These are phyloP conservation scores for Casuarina glauca DNA, from an alignment of 306 rosid species.

Conservation along the genomic window DNA sequence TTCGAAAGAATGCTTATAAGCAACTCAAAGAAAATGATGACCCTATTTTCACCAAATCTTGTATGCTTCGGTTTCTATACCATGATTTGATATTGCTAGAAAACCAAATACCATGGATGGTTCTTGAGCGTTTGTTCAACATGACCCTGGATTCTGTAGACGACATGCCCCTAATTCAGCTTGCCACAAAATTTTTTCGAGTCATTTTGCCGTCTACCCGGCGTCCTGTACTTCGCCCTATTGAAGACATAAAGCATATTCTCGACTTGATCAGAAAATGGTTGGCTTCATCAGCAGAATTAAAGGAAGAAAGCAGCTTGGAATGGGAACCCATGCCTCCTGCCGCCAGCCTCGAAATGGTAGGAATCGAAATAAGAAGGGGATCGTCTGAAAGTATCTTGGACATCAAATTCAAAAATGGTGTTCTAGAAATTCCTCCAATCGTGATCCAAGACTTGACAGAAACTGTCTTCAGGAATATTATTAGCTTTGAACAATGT, in stretches of 20 bases:
- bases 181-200: neutral
- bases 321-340: neutral
- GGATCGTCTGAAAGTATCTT: neutral
- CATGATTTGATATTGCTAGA: conserved; percentile 29
- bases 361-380: neutral
- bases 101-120: conserved; percentile 38
- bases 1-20: neutral
- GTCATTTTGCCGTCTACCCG: neutral
- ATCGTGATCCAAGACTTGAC: too few relatives aligned
- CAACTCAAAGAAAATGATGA: neutral
- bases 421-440: too few relatives aligned
- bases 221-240: neutral
- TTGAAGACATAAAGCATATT: conserved; percentile 10
- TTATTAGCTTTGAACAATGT: too few relatives aligned
- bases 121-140: neutral
- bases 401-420: too few relatives aligned
- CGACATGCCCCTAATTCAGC: neutral
- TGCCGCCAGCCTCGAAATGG: neutral
- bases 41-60: conserved; percentile 3
- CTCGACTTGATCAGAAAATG: conserved; percentile 16
- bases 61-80: neutral
- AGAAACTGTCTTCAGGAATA: too few relatives aligned
- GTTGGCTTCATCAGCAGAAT: neutral
- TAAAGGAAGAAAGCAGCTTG: neutral
- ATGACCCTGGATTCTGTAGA: neutral